phyloP scores from a whole-genome alignment of 305 asterid species.

The Lippia alba region DNA sequence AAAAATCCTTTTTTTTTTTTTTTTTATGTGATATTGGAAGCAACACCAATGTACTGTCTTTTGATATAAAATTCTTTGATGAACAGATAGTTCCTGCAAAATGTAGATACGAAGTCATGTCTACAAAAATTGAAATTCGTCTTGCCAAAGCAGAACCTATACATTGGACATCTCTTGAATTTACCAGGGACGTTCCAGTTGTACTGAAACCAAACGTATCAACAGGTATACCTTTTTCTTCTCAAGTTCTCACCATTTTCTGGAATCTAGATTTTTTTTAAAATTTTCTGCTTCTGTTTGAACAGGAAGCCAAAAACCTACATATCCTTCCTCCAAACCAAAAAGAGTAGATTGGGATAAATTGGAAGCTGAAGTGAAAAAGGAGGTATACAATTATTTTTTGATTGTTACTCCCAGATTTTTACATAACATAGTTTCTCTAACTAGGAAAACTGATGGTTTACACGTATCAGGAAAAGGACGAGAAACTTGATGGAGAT shows the following conservation, averaged over 20 bases:
- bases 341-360: slow-evolving; percentile 85
- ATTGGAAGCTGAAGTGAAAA: slow-evolving; percentile 79
- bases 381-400: slow-evolving; percentile 55
- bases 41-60: slow-evolving; percentile 16
- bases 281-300: slow-evolving; percentile 33
- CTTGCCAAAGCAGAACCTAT: slow-evolving; percentile 80
- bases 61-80: slow-evolving; percentile 22
- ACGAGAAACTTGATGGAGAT: slow-evolving; percentile 95
- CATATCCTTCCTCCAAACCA: slow-evolving; percentile 82
- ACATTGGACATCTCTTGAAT: slow-evolving; percentile 82
- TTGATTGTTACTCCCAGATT: not conserved
- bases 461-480: slow-evolving; percentile 65
- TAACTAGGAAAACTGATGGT: not conserved
- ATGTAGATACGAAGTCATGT: slow-evolving; percentile 67
- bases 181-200: slow-evolving; percentile 44
- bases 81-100: slow-evolving; percentile 76
- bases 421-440: not conserved
- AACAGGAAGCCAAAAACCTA: slow-evolving; percentile 58
- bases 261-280: slow-evolving; percentile 6
- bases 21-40: not conserved
- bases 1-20: not conserved
- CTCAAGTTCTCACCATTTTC: not conserved
- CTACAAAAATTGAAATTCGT: slow-evolving; percentile 85
- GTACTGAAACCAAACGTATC: slow-evolving; percentile 51
- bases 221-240: slow-evolving; percentile 51